Conservation (phyloP, 2,329 filamentous ascomycete genomes). For the Grosmannia serpens region DNA sequence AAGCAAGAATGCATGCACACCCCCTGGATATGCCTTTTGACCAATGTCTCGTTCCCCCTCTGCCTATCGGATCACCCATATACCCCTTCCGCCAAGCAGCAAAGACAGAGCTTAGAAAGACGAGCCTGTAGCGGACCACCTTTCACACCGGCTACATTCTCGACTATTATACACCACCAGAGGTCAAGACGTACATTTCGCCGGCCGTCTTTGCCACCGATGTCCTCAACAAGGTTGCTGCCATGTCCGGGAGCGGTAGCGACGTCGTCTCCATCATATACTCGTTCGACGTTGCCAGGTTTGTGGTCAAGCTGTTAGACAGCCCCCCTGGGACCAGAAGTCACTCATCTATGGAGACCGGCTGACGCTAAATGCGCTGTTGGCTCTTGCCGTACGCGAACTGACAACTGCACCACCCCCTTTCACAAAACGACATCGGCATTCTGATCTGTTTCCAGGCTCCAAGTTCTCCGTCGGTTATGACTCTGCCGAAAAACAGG, state of each 20-base stretch:
- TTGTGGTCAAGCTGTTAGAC: background rate
- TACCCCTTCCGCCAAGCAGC: background rate
- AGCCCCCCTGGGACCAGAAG: background rate
- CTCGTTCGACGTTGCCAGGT: constrained; percentile 30
- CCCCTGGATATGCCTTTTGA: no score
- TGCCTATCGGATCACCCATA: background rate
- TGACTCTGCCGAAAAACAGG: no score
- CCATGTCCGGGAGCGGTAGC: constrained; percentile 37
- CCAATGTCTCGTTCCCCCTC: background rate
- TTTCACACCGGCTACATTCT: constrained; percentile 31
- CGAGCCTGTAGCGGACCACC: constrained; percentile 24
- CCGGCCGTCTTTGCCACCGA: constrained; percentile 30
- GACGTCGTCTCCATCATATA: constrained; percentile 33
- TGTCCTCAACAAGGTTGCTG: constrained; percentile 29
- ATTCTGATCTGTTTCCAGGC: no score
- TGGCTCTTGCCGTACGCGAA: background rate
- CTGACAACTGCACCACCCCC: background rate
- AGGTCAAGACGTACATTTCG: constrained; percentile 24
- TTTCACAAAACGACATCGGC: no score
- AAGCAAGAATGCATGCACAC: constrained; percentile 11
- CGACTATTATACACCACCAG: constrained; percentile 31
- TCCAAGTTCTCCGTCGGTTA: no score
- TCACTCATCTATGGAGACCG: background rate
- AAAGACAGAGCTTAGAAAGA: constrained; percentile 15
- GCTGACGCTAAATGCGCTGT: background rate